Conservation (phyloP, 176 grass and related monocot genomes). For the Carex littledalei region DNA sequence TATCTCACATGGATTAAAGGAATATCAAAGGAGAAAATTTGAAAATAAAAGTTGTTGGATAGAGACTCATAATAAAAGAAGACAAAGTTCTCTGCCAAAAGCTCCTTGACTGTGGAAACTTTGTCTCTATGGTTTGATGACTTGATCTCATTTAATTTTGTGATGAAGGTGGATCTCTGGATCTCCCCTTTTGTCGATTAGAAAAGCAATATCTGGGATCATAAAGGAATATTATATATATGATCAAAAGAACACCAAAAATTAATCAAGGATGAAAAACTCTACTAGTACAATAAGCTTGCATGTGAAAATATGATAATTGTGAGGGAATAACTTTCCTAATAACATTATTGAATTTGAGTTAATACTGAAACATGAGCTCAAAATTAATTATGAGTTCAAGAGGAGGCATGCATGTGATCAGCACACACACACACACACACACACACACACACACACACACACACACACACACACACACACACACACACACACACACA, state of each 20-base stretch:
- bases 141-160: not conserved
- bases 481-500: no score
- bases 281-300: not conserved
- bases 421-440: no score
- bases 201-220: constrained; percentile 12
- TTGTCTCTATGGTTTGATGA: constrained; percentile 17
- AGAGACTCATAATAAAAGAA: constrained; percentile 25
- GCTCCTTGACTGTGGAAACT: constrained; percentile 37
- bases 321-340: not conserved
- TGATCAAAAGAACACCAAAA: not conserved
- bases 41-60: constrained; percentile 17
- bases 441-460: no score
- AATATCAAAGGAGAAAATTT: constrained; percentile 5
- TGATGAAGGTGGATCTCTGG: not conserved
- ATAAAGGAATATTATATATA: not conserved
- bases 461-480: no score
- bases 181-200: not conserved
- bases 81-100: constrained; percentile 29
- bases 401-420: not conserved
- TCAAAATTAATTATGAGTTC: not conserved
- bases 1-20: constrained; percentile 19
- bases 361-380: not conserved
- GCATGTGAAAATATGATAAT: not conserved
- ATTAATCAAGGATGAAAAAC: not conserved
- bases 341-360: not conserved